Evolutionary conservation across 768 basidiomycete genomes (phyloP).

Genomic region (Kwoniella heveanensis): DNA sequence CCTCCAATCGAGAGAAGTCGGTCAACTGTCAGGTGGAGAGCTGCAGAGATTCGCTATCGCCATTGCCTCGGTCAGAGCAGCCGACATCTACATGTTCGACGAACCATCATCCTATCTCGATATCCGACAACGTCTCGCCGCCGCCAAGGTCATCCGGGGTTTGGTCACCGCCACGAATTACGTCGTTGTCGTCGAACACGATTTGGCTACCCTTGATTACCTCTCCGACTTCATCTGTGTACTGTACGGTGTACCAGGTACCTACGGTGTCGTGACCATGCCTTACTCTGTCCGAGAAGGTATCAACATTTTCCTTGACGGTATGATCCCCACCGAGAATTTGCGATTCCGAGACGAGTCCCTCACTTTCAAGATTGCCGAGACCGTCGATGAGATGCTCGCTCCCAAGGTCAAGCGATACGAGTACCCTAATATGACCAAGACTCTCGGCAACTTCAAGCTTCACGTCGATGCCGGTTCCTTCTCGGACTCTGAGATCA

Average conservation of each 20-base stretch:
- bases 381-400: conserved; percentile 87
- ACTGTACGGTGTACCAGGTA: conserved; percentile 73
- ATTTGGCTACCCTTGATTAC: conserved; percentile 96
- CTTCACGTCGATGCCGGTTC: conserved; percentile 83
- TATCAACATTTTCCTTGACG: conserved; percentile 99
- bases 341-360: conserved; percentile 95
- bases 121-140: conserved; percentile 89
- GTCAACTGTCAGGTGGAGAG: conserved; percentile 91
- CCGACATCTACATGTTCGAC: conserved; percentile 72
- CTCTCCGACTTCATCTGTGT: conserved; percentile 98
- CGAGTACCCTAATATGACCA: conserved; percentile 92
- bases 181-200: conserved; percentile 97
- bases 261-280: conserved; percentile 87
- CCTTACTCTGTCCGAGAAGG: conserved; percentile 97
- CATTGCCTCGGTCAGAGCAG: conserved; percentile 90
- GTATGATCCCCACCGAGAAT: conserved; percentile 98
- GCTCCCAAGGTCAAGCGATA: conserved; percentile 86
- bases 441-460: conserved; percentile 94
- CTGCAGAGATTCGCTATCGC: conserved; percentile 97
- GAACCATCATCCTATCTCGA: conserved; percentile 98
- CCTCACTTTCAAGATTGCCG: conserved; percentile 94
- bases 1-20: conserved; percentile 80
- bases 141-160: conserved; percentile 90
- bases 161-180: conserved; percentile 82
- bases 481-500: conserved; percentile 99